Evolutionary conservation across 2,329 filamentous ascomycete species (phyloP), one percentile per base, ranked within the genome.

Genomic region (Exutisphaerella laricina): DNA sequence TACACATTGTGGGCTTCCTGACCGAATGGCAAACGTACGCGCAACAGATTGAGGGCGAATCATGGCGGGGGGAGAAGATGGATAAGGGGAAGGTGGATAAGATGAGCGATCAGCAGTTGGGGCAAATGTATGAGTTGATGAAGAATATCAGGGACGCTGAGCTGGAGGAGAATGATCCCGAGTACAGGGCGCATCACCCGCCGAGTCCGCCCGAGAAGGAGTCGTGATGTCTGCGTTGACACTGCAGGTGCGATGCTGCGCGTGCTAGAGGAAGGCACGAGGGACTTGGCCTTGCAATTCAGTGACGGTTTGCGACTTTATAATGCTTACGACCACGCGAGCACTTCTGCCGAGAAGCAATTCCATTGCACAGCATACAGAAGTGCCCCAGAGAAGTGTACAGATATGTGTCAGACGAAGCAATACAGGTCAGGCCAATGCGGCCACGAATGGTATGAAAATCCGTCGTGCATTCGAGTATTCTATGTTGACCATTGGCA

Each of bases 21-120:
- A 90, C 86, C 0, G 89, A 97, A 66, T 98, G 90, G 90, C 92
- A 98, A 66, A 70, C 87, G 39, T 98, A 97, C 61, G 89, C 88
- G 2, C 90, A 98, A 63, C 82, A 88, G 62, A 70, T 98, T 12
- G 90, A 97, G 61, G 90, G 89, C 0, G 84, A 94, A 40, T 66
- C 75, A 0, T 97, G 92, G 92, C 74, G 77, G 46, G 90, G 84
- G 1, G 86, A 87, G 51, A 90, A 83, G 63, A 74, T 97, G 63
- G 90, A 97, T 51, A 78, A 79, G 55, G 72, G 70, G 1, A 95
- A 95, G 67, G 72, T 97, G 43, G 82, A 88, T 48, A 96, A 95
- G 67, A 86, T 97, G 88, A 97, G 85, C 64, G 89, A 97, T 63
- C 85, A 97, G 63, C 92, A 98, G 68, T 72, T 97, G 39, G 86